phyloP scores from a whole-genome alignment of 2,329 filamentous ascomycete genomes.

The Aurifilum marmelostoma region DNA sequence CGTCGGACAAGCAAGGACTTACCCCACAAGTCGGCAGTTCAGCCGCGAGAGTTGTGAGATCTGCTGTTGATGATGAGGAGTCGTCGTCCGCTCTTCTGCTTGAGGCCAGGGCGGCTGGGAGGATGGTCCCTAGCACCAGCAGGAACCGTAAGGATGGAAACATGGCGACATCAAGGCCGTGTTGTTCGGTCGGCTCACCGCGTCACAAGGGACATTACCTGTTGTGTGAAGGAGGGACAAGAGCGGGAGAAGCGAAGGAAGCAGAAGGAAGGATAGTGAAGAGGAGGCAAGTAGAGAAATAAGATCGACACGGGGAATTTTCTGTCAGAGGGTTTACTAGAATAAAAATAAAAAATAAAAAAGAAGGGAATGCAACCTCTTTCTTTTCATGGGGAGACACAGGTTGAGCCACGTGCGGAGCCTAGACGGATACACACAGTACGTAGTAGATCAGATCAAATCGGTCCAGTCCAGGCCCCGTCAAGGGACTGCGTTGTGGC shows the following conservation, averaged over 20 bases:
- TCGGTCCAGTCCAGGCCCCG: background rate
- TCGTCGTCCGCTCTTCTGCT: slow-evolving; percentile 6
- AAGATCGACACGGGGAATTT: background rate
- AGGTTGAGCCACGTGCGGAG: slow-evolving; percentile 6
- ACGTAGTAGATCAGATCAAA: background rate
- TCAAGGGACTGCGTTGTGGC: no score
- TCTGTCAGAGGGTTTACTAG: background rate
- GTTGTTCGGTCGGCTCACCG: background rate
- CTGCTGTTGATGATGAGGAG: slow-evolving; percentile 17
- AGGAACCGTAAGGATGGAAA: slow-evolving; percentile 15
- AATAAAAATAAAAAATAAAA: background rate
- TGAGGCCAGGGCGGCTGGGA: slow-evolving; percentile 14
- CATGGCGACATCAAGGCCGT: slow-evolving; percentile 14
- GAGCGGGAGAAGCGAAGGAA: background rate
- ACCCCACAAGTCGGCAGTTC: slow-evolving; percentile 25
- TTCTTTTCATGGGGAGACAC: background rate
- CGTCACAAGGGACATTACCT: background rate
- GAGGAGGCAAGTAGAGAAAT: slow-evolving; percentile 1
- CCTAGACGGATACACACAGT: background rate
- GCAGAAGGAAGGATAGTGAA: background rate
- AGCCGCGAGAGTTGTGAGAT: slow-evolving; percentile 21
- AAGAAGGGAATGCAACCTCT: background rate
- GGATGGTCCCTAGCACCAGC: slow-evolving; percentile 3
- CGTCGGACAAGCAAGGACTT: background rate
- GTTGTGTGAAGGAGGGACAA: background rate